phyloP scores from a whole-genome alignment of 2,329 filamentous ascomycete species.

The Curvularia hawaiiensis region DNA sequence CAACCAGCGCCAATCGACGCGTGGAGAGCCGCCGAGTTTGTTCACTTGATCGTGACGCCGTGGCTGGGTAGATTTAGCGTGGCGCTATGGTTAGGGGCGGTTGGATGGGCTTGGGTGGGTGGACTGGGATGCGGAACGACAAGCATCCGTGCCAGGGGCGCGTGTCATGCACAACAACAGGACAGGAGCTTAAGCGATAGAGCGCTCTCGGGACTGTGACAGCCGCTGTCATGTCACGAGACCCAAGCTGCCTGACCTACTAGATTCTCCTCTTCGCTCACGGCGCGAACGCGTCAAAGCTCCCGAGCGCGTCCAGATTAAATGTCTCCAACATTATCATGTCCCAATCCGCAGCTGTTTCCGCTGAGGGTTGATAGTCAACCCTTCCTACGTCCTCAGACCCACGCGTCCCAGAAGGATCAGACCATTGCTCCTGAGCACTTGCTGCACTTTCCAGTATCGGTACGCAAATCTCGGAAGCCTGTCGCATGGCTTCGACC shows the following conservation, averaged over 20 bases:
- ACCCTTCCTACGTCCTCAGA: background rate
- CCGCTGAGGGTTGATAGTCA: constrained; percentile 17
- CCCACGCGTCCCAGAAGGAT: background rate
- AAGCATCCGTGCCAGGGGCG: constrained; percentile 19
- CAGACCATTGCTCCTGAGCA: constrained; percentile 1
- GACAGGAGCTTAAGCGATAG: constrained; percentile 8
- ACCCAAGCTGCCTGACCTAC: background rate
- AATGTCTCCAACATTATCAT: constrained; percentile 25
- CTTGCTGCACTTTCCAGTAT: constrained; percentile 28
- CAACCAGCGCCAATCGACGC: constrained; percentile 18
- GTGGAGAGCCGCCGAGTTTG: background rate
- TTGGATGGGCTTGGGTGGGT: constrained; percentile 12
- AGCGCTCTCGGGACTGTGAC: constrained; percentile 5
- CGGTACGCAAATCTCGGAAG: constrained; percentile 21
- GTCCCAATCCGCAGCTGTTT: constrained; percentile 27
- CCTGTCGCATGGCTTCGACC: constrained; percentile 23
- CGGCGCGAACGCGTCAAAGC: constrained; percentile 10
- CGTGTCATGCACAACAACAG: constrained; percentile 12
- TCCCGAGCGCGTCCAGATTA: constrained; percentile 10
- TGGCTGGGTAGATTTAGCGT: constrained; percentile 8
- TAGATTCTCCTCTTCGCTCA: background rate
- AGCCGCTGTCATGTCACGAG: constrained; percentile 13
- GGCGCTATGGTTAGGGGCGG: constrained; percentile 1
- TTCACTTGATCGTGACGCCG: constrained; percentile 7
- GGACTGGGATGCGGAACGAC: constrained; percentile 14